Evolutionary conservation across 805 yeast genomes (phyloP).

Genomic region (Candida sonorensis): DNA sequence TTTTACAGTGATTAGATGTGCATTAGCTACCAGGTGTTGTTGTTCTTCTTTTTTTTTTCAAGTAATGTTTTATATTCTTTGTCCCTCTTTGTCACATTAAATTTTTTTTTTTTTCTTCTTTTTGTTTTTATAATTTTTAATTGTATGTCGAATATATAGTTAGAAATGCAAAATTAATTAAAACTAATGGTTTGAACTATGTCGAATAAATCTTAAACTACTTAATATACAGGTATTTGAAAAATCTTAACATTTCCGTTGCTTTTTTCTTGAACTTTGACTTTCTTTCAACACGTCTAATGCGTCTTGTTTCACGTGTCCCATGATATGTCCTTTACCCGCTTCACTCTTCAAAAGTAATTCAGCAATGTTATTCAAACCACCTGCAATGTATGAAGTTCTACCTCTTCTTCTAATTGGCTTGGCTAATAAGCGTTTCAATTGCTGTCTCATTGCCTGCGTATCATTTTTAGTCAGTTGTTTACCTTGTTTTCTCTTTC

Average conservation of each 20-base stretch:
- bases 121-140: no score
- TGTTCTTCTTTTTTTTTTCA: constrained; percentile 1
- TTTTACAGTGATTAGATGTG: constrained; percentile 48
- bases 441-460: constrained; percentile 40
- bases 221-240: no score
- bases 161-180: no score
- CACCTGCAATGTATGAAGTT: constrained; percentile 74
- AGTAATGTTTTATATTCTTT: constrained; percentile 1
- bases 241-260: constrained; percentile 1
- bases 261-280: constrained; percentile 5
- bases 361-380: constrained; percentile 71
- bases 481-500: constrained; percentile 47
- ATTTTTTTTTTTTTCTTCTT: not conserved
- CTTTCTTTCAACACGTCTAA: constrained; percentile 45
- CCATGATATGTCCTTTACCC: constrained; percentile 61
- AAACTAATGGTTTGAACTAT: no score
- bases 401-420: constrained; percentile 61
- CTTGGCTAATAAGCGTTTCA: constrained; percentile 42
- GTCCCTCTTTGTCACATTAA: not conserved
- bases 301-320: constrained; percentile 64
- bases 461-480: constrained; percentile 46
- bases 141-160: no score
- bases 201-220: no score
- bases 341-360: constrained; percentile 52
- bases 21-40: no score